Percentiles rank a stretch among this genome's conserved stretches.
phyloP scores from a whole-genome alignment of 2,329 filamentous ascomycete genomes.

The Arthroderma uncinatum region DNA sequence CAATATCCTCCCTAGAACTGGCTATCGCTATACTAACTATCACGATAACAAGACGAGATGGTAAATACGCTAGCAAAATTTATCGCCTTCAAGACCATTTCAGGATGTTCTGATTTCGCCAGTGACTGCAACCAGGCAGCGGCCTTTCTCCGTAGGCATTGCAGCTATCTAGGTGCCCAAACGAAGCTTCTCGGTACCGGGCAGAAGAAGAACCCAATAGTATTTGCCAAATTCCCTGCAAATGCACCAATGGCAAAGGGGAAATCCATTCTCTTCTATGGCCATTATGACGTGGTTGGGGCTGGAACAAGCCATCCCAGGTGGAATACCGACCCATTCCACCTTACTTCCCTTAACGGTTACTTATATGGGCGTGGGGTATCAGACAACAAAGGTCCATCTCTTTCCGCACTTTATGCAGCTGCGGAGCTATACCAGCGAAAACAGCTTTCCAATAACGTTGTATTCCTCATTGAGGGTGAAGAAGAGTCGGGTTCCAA shows the following conservation, averaged over 20 bases:
- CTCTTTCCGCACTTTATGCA: constrained; percentile 86
- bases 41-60: constrained; percentile 39
- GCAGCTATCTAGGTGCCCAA: constrained; percentile 80
- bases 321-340: constrained; percentile 81
- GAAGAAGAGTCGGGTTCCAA: constrained; percentile 92
- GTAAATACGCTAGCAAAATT: constrained; percentile 71
- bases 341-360: constrained; percentile 78
- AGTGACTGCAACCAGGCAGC: constrained; percentile 89
- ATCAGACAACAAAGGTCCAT: constrained; percentile 94
- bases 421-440: constrained; percentile 78
- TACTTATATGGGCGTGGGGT: constrained; percentile 94
- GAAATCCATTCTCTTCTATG: constrained; percentile 90
- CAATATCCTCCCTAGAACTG: not conserved
- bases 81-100: constrained; percentile 83
- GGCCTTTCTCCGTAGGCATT: constrained; percentile 77
- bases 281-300: constrained; percentile 93
- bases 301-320: constrained; percentile 72
- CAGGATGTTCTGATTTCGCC: constrained; percentile 71
- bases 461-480: constrained; percentile 70
- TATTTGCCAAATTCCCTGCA: constrained; percentile 70
- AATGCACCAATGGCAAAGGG: constrained; percentile 46
- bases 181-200: constrained; percentile 83
- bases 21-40: not conserved
- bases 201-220: constrained; percentile 76
- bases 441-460: constrained; percentile 74